These are phyloP conservation scores for Hebeloma cylindrosporum DNA, from an alignment of 768 basidiomycete genomes.

Conservation along the genomic window DNA sequence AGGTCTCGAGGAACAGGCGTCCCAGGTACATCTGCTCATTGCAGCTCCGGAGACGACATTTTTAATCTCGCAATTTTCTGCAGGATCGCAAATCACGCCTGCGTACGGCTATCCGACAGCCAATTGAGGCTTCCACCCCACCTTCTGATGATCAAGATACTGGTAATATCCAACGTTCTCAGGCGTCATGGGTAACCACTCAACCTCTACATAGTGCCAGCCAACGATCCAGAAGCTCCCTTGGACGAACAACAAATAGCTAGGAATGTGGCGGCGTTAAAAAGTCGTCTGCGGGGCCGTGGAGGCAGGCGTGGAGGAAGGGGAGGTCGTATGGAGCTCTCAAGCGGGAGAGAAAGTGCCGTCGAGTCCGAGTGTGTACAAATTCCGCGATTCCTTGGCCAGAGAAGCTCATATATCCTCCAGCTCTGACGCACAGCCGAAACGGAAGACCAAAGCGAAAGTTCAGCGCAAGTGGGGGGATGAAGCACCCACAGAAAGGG, in stretches of 20 bases:
- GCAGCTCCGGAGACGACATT: background rate
- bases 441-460: slow-evolving; percentile 66
- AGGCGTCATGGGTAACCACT: slow-evolving; percentile 44
- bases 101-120: slow-evolving; percentile 39
- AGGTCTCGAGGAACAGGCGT: slow-evolving; percentile 72
- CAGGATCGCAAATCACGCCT: slow-evolving; percentile 76
- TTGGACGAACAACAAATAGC: slow-evolving; percentile 90
- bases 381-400: slow-evolving; percentile 2
- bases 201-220: slow-evolving; percentile 24
- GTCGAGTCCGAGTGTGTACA: slow-evolving; percentile 73
- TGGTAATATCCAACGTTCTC: slow-evolving; percentile 32
- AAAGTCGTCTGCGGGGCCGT: slow-evolving; percentile 76
- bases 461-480: slow-evolving; percentile 92
- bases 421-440: slow-evolving; percentile 64
- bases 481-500: slow-evolving; percentile 72
- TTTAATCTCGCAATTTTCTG: slow-evolving; percentile 1
- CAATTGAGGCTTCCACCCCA: slow-evolving; percentile 43
- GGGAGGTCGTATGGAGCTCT: slow-evolving; percentile 43
- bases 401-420: slow-evolving; percentile 1
- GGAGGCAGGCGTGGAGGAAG: slow-evolving; percentile 60
- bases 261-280: slow-evolving; percentile 87
- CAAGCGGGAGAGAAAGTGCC: slow-evolving; percentile 59
- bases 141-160: slow-evolving; percentile 63
- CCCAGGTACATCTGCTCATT: slow-evolving; percentile 45
- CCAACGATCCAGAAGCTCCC: slow-evolving; percentile 41